Base-by-base conservation (phyloP, 257 asterid genomes). In the Solanum corneliomulleri region DNA sequence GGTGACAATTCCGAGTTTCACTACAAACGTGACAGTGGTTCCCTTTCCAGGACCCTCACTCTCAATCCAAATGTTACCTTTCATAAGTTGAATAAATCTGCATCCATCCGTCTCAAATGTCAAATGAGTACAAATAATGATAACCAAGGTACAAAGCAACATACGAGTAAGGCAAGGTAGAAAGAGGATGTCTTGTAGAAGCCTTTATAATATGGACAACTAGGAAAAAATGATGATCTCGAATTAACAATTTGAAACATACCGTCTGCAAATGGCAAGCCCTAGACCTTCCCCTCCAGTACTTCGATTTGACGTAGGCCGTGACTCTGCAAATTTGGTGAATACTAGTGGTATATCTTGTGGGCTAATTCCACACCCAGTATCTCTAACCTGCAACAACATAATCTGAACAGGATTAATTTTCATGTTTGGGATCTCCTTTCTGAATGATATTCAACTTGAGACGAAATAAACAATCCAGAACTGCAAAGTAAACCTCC, bases 201-300 rank as follows among this genome's bases (percentile, higher is more conserved):
- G 42, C 42, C 68, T 80, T 16, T 64, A 37, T 66, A 23, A 39
- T 66, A 60, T 64, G 78, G 58, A 41, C 27, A 37, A 37, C 56
- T 4, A 62, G 33, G 86, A 69, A 37, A 37, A 5, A 37, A 39
- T 18, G 21, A 84, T 39, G 6, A 33, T 20, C 9, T 42, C 64
- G 27, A 45, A 66, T 25, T 84, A 66, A 58, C 44, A 39, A 68
- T 21, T 25, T 84, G 44, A 66, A 85, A 47, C 87, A 86, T 91
- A 94, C 98, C 97, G 90, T 89, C 91, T 91, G 91, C 97, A 93
- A 86, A 94, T 93, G 87, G 97, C 97, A 58, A 94, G 97, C 11
- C 98, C 98, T 18, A 94, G 92, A 88, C 95, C 93, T 11, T 92
- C 89, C 82, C 93, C 90, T 72, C 89, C 87, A 62, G 86, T 91